Base-by-base conservation (phyloP, 352 stramenopile genomes). In the Phytopythium litorale region DNA sequence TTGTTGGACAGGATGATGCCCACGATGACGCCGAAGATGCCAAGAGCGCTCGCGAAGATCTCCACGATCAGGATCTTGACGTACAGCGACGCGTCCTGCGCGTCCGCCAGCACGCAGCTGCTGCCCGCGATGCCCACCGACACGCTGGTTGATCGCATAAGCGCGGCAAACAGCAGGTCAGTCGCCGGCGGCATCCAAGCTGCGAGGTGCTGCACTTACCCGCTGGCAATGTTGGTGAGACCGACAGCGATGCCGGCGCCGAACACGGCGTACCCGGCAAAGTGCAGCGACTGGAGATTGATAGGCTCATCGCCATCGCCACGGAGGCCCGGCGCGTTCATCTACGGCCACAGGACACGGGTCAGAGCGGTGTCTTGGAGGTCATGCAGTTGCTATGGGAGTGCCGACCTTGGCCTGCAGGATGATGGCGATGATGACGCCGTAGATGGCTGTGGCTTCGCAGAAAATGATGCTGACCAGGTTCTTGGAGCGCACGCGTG, bases 381-480 rank as follows among this genome's bases (percentile, higher is more conserved):
- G 7, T 21, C 18, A 11, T 7, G 35, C 4, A 40, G 35, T 49
- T 13, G 42, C 1, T 49, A 21, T 25, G 6, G 42, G 15, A n/a
- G 2, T 11, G 28, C 66, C 35, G 49, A 98, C 86, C 77, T 99
- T 99, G 79, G 96, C 99, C 64, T 98, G 88, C 48, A 99, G 79
- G 65, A 99, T 99, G 73, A 99, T 99, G 48, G 97, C 97, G 83
- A 99, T 98, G 63, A 99, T 99, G 64, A 99, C 94, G 62, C 98
- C 98, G 77, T 99, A 99, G 67, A 99, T 99, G 57, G 98, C 98
- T 25, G 96, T 99, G 13, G 98, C 98, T 82, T 99, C 98, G 75
- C 98, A 99, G 79, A 99, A 99, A 92, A 99, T 99, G 62, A 99
- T 98, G 79, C 95, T 98, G 69, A 99, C 97, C 66, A 99, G 88